A percentile compares a stretch with the other conserved stretches of the same genome.
Evolutionary conservation across 257 asterid species (phyloP).

Genomic region (Prunella vulgaris): DNA sequence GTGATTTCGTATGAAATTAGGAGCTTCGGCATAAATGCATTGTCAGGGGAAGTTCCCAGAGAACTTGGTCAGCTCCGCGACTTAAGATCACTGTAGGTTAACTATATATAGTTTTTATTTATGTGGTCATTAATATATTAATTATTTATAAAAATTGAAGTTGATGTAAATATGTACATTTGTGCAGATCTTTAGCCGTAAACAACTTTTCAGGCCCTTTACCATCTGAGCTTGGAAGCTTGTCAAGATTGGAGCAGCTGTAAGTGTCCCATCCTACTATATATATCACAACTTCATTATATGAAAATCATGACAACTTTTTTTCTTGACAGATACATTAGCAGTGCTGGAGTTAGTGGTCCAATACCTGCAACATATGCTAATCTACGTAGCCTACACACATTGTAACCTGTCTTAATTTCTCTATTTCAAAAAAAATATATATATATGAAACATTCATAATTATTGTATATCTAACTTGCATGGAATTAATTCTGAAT

Average conservation of each 20-base stretch:
- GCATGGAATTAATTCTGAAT: background rate
- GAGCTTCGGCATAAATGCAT: conserved; percentile 45
- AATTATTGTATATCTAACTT: background rate
- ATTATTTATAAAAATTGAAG: too few relatives aligned
- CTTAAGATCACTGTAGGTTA: conserved; percentile 48
- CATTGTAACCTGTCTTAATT: conserved; percentile 26
- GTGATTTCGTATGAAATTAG: conserved; percentile 28
- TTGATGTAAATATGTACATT: too few relatives aligned
- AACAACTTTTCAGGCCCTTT: conserved; percentile 81
- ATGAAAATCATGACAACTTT: too few relatives aligned
- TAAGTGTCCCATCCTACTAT: too few relatives aligned
- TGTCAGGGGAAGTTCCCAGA: conserved; percentile 66
- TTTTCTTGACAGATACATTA: conserved; percentile 32
- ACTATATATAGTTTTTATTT: too few relatives aligned
- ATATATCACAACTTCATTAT: too few relatives aligned
- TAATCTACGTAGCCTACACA: conserved; percentile 29
- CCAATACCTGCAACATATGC: conserved; percentile 46
- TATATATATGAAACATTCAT: too few relatives aligned
- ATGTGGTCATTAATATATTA: too few relatives aligned
- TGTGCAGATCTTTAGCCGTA: conserved; percentile 42
- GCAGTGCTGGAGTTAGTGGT: conserved; percentile 51
- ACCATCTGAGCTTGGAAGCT: conserved; percentile 65
- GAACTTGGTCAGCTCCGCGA: conserved; percentile 69
- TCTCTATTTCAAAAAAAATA: background rate
- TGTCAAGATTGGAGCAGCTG: conserved; percentile 50